Evolutionary conservation across 768 basidiomycete species (phyloP), one percentile per base, ranked within the genome.

Genomic region (Agrocybe pediades): DNA sequence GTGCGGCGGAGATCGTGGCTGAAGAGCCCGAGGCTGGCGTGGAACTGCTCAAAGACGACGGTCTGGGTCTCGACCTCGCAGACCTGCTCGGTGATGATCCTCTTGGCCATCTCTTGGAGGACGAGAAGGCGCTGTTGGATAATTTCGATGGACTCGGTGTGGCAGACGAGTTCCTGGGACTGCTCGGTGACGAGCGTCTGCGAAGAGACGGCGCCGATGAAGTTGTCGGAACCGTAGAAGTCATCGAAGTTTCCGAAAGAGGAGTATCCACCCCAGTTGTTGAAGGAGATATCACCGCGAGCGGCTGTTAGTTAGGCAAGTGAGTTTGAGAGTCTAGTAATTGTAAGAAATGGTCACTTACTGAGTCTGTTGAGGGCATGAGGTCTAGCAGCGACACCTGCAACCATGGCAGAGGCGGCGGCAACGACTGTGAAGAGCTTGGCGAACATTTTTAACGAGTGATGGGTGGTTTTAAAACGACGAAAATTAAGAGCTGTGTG

Each of bases 31-130:
- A 78, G 59, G 56, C 72, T 67, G 17, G 70, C 63, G 44, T 69
- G 68, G 69, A 72, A 75, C 55, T 78, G 76, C 55, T 76, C 67
- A 53, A 78, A 73, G 51, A 74, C 66, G 47, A 77, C 71, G 43
- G 69, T 71, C 54, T 81, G 80, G n/a, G 73, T 71, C 56, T 81
- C 80, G 36, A 80, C 79, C 43, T 80, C 76, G 60, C 80, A 81
- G 50, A 78, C 71, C 36, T 73, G 70, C 60, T 79, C 74, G 26
- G 71, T 69, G 54, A 78, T 71, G 59, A 78, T 73, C 57, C 66
- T 70, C 66, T 78, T 78, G 26, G 75, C 75, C 67, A 78, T 73
- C 61, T 79, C 76, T 50, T 73, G 71, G 24, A 79, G 61, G 46
- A 80, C 68, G 42, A 74, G 66, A 20, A 79, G 70, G 11, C 72